Percentiles rank a stretch among this genome's conserved stretches.
Evolutionary conservation across 305 asterid genomes (phyloP).

Genomic region (Salvia sclarea): DNA sequence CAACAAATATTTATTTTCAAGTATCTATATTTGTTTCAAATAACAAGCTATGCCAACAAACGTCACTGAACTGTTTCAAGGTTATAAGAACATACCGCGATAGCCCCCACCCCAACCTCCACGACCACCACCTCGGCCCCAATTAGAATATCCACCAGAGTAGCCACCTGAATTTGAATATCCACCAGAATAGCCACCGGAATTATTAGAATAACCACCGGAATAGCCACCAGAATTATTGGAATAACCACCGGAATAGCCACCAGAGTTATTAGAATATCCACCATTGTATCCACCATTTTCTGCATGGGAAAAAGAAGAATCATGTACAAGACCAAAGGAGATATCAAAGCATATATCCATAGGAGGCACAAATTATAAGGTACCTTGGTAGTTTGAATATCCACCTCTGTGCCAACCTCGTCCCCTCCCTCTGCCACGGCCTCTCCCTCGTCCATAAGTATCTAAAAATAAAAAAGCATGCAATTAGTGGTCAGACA

Average conservation of each 20-base stretch:
- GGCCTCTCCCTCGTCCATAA: slow-evolving; percentile 80
- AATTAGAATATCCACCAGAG: slow-evolving; percentile 53
- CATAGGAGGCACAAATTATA: slow-evolving; percentile 14
- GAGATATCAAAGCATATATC: not conserved
- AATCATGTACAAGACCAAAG: not conserved
- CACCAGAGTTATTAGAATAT: slow-evolving; percentile 9
- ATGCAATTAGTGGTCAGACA: not conserved
- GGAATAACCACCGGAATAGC: slow-evolving; percentile 28
- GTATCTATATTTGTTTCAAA: not conserved
- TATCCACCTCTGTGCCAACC: slow-evolving; percentile 95
- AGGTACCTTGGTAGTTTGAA: slow-evolving; percentile 71
- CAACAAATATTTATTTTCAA: not conserved
- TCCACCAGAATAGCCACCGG: slow-evolving; percentile 26
- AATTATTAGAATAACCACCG: slow-evolving; percentile 21
- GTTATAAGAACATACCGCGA: slow-evolving; percentile 44
- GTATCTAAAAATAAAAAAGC: slow-evolving; percentile 45
- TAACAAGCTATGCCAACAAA: not conserved
- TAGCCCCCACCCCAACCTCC: slow-evolving; percentile 60
- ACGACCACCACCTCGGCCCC: slow-evolving; percentile 61
- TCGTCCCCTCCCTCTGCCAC: slow-evolving; percentile 89
- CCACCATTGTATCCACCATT: slow-evolving; percentile 41
- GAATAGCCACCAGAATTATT: slow-evolving; percentile 27
- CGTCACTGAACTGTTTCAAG: not conserved
- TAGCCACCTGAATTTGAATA: slow-evolving; percentile 26
- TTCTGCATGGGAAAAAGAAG: slow-evolving; percentile 29